Base-by-base conservation (phyloP, 2,329 filamentous ascomycete species). In the Aspergillus novofumigatus region DNA sequence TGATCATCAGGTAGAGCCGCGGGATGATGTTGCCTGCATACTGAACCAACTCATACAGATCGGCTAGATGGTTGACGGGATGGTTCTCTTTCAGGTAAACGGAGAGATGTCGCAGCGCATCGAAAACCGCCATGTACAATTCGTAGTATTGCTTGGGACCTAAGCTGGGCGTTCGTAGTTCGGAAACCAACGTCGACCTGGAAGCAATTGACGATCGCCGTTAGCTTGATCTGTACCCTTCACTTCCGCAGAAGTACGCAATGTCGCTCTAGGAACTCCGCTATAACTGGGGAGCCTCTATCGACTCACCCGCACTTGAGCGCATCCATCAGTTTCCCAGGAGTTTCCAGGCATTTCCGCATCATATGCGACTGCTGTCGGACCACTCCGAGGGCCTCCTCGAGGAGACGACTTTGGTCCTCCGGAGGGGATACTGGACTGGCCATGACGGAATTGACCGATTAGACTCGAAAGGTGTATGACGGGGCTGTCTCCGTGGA, bases 121-220 rank as follows among this genome's bases (percentile, higher is more conserved):
- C 94, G 77, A 99, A 99, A 61, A 99, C 92, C 64, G 94, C 86
- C 94, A 99, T 99, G 80, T 99, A 99, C 57, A 99, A 85, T 80
- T 99, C 95, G 77, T 99, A 99, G 81, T 99, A 99, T 77, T 99
- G 94, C 77, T 99, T 99, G 35, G 94, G 94, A n/a, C 94, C 92
- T 52, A 99, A 84, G 69, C 91, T 97, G 75, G 92, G 96, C 4
- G 94, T 99, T 67, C 94, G 91, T 68, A 99, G 85, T 77, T 99
- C 94, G n/a, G 94, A 97, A 59, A 99, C 93, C 62, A 99, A 85
- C 21, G 94, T 99, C 45, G 94, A 99, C 78, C 94, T 97, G 54
- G 45, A 48, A 49, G 44, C 56, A 58, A 61, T 61, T 62, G 58
- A 63, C 62, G 60, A 63, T 45, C 23, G 29, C 14, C 10, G 32